These are phyloP conservation scores for Umbelopsis vinacea DNA, from an alignment of 192 early-diverging fungal species.

Conservation along the genomic window DNA sequence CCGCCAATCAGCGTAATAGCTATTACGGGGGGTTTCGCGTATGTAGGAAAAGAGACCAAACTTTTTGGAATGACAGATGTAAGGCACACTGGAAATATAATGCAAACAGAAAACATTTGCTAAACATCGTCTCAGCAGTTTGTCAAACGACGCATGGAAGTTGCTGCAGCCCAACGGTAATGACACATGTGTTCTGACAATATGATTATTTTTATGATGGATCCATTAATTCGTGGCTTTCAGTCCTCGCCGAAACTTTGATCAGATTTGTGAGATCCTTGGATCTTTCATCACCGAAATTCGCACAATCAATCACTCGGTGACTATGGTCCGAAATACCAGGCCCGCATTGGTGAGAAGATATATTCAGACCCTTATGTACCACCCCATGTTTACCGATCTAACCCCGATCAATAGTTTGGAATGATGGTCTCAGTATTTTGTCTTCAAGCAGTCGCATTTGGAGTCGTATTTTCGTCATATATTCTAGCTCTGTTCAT, in stretches of 20 bases:
- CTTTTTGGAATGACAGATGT: neutral
- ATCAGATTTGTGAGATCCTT: conserved; percentile 18
- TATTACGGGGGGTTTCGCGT: neutral
- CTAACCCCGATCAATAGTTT: neutral
- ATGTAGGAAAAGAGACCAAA: conserved; percentile 1
- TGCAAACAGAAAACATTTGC: neutral
- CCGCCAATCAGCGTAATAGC: neutral
- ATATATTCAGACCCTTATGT: neutral
- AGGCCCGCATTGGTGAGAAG: neutral
- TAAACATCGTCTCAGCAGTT: neutral
- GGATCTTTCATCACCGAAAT: neutral
- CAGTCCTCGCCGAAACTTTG: conserved; percentile 10
- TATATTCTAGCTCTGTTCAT: neutral
- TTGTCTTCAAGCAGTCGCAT: neutral
- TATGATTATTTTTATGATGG: neutral
- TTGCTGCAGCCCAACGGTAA: conserved; percentile 19
- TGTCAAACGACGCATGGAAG: neutral
- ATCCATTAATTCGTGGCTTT: too few relatives aligned
- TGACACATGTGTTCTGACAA: neutral
- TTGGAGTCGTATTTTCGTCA: neutral
- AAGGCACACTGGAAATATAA: neutral
- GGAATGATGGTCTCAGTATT: neutral
- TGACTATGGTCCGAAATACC: neutral
- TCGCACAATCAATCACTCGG: neutral
- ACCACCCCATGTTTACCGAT: neutral